Base-by-base conservation (phyloP, 106 monocot species). In the Dendrobium officinale region DNA sequence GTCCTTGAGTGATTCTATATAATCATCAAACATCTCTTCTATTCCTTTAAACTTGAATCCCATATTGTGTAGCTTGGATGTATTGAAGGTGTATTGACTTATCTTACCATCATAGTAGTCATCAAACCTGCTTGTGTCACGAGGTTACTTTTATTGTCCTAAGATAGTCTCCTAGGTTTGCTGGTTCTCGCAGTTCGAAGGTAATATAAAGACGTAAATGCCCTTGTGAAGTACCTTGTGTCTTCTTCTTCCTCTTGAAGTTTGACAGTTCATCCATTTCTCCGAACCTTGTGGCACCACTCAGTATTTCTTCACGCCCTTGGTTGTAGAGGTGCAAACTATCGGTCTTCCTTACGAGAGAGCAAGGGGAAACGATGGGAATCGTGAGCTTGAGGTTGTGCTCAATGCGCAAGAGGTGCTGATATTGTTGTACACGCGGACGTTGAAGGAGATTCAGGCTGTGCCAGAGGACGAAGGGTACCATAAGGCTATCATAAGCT, bases 391-490 rank as follows among this genome's bases (percentile, higher is more conserved):
- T 0, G 96, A 93, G 17, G 93, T 96, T 74, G 96, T 92, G 58
- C 96, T 93, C 9, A 93, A 96, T 85, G 96, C 96, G 11, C 73
- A 87, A 68, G 92, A 93, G 79, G 96, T 96, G 61, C 86, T 96
- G 73, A 89, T 93, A 81, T 86, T 78, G 0, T 89, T 96, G 37
- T 93, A 93, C 92, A 86, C 33, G 55, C 73, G 73, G 54, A 96
- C 92, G 8, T 90, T 97, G 15, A 86, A 87, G 81, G 96, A 93
- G 87, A 90, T 96, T 85, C 70, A 90, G 86, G 90, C 86, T 78
- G 88, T 97, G 4, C 96, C 96, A 11, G 84, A 90, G 83, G 82
- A 86, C 49, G 97, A 97, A 81, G 91, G 89, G 6, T 97, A 97
- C 84, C 87, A 94, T 19, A 94, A 97, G 89, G 94, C 97, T 43